Conservation (phyloP, 2,329 filamentous ascomycete genomes). For the Penicillium sp. region DNA sequence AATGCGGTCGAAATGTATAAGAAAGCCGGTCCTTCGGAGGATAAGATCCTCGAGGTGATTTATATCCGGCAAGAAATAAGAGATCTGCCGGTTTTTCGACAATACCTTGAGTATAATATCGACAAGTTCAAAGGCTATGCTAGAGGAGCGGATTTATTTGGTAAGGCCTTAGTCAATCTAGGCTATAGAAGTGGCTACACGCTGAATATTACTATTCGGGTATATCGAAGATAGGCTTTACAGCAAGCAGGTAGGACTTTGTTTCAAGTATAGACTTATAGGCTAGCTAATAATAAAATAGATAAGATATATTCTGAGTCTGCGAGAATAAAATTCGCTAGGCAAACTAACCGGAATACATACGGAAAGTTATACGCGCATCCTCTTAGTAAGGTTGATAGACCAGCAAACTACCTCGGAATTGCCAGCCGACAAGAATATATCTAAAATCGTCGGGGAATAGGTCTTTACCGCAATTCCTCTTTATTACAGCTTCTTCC, state of each 20-base stretch:
- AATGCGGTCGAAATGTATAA: conserved; percentile 4
- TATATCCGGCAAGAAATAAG: conserved; percentile 8
- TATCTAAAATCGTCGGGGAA: conserved; percentile 19
- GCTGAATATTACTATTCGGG: conserved; percentile 11
- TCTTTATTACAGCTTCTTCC: conserved; percentile 14
- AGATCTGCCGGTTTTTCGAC: conserved; percentile 13
- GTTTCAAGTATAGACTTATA: not conserved
- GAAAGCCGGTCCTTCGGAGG: conserved; percentile 1
- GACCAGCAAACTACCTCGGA: conserved; percentile 14
- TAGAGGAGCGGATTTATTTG: conserved; percentile 12
- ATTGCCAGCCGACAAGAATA: conserved; percentile 11
- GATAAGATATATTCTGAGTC: conserved; percentile 13
- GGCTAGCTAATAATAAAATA: conserved; percentile 3
- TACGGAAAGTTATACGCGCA: conserved; percentile 15
- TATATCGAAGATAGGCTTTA: conserved; percentile 13
- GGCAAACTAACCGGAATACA: conserved; percentile 6
- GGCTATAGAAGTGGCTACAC: conserved; percentile 12
- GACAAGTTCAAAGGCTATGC: conserved; percentile 4
- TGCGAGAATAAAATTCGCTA: conserved; percentile 12
- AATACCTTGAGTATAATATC: conserved; percentile 9
- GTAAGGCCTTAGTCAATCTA: conserved; percentile 13
- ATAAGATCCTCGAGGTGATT: conserved; percentile 12
- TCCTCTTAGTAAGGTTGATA: conserved; percentile 16
- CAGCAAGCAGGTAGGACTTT: conserved; percentile 13
- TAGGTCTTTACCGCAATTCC: conserved; percentile 14